Conservation (phyloP, 2,329 filamentous ascomycete species). For the Dactylonectria estremocensis region DNA sequence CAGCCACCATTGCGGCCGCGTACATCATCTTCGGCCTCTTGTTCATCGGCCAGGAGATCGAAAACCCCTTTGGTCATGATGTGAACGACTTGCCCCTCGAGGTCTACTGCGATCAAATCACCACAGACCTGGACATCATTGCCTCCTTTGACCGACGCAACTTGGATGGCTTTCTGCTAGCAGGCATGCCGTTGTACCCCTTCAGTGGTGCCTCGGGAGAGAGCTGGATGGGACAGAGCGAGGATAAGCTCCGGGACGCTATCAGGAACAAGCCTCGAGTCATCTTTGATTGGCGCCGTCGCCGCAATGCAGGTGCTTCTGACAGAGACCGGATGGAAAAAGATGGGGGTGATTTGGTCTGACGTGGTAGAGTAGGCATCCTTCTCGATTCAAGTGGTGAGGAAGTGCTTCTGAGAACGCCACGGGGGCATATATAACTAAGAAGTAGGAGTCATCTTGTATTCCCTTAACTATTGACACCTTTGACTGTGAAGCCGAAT, state of each 20-base stretch:
- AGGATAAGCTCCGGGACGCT: constrained; percentile 53
- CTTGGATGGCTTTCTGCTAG: constrained; percentile 47
- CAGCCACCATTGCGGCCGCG: constrained; percentile 77
- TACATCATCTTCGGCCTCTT: constrained; percentile 86
- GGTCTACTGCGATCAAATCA: constrained; percentile 80
- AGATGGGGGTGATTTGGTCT: not conserved
- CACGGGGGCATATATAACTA: constrained; percentile 1
- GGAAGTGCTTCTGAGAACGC: not conserved
- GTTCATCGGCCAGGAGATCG: constrained; percentile 82
- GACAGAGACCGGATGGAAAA: constrained; percentile 1
- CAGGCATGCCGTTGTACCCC: constrained; percentile 68
- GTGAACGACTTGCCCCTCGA: constrained; percentile 86
- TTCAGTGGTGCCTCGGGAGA: constrained; percentile 56
- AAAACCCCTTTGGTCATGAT: constrained; percentile 86
- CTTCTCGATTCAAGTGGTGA: not conserved
- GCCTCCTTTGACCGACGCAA: constrained; percentile 62
- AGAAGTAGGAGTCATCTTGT: constrained; percentile 1
- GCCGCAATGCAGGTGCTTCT: constrained; percentile 1
- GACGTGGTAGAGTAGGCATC: not conserved
- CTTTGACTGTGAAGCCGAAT: not conserved
- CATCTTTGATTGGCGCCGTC: constrained; percentile 48
- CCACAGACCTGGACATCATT: constrained; percentile 81
- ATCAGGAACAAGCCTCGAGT: constrained; percentile 56
- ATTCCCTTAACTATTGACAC: constrained; percentile 1
- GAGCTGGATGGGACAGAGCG: constrained; percentile 55